phyloP scores from a whole-genome alignment of 345 rosid genomes.

The Eucalyptus marginata region DNA sequence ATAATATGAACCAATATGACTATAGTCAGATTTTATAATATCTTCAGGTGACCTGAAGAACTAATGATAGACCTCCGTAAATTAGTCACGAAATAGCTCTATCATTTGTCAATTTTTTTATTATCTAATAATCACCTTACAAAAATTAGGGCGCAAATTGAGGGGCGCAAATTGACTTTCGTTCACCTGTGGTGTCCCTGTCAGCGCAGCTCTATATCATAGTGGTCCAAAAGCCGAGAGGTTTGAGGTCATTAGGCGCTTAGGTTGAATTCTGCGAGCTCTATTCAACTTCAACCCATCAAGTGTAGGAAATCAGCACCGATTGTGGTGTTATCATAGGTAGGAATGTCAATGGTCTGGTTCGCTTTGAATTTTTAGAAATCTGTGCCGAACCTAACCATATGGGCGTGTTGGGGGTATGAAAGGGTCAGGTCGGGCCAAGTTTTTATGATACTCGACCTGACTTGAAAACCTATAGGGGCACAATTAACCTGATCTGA shows the following conservation, averaged over 20 bases:
- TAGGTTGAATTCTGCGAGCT: background rate
- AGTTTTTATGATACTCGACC: background rate
- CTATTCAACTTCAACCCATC: background rate
- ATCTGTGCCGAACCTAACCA: background rate
- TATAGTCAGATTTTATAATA: background rate
- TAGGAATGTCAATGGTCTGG: background rate
- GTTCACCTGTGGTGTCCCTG: background rate
- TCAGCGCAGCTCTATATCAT: background rate
- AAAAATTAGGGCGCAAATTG: background rate
- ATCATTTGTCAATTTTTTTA: background rate
- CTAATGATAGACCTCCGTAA: background rate
- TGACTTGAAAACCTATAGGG: background rate
- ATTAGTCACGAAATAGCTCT: background rate
- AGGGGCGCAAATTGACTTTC: background rate
- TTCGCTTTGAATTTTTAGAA: background rate
- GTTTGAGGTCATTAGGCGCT: background rate
- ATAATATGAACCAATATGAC: background rate
- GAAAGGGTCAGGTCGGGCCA: background rate
- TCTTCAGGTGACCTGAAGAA: background rate
- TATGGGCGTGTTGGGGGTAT: too few species aligned
- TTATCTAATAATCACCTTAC: background rate
- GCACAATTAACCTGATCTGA: background rate
- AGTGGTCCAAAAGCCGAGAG: background rate
- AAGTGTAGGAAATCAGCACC: background rate
- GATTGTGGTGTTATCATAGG: background rate